Conservation (phyloP, 306 rosid genomes). For the Purshia tridentata region DNA sequence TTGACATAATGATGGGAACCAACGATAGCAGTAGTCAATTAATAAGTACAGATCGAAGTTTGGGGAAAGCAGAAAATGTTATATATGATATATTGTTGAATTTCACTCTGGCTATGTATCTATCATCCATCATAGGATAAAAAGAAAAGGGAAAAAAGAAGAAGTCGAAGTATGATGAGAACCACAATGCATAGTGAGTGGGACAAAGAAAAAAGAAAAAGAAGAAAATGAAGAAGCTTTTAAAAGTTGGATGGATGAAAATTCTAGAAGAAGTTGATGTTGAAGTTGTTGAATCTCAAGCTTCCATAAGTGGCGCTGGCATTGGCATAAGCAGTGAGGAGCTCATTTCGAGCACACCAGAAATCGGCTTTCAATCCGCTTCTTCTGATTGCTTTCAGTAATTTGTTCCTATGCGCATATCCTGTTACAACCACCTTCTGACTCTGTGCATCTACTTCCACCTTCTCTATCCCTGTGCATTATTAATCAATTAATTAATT, state of each 20-base stretch:
- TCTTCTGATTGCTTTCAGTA: constrained; percentile 81
- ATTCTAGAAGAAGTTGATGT: constrained; percentile 59
- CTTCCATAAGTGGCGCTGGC: constrained; percentile 45
- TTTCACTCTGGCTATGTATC: no score
- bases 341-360: constrained; percentile 83
- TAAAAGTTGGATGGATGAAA: not conserved
- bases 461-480: constrained; percentile 77
- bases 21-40: no score
- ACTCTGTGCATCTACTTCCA: constrained; percentile 72
- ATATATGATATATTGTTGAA: no score
- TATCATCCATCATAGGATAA: no score
- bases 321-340: constrained; percentile 67
- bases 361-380: constrained; percentile 90
- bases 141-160: no score
- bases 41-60: no score
- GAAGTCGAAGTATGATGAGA: no score
- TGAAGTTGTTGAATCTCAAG: constrained; percentile 57
- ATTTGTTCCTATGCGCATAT: constrained; percentile 71
- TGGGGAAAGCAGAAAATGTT: no score
- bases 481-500: not conserved
- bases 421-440: constrained; percentile 78
- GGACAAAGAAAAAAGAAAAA: no score
- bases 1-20: no score
- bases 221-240: no score
- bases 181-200: no score